Evolutionary conservation across 495 filamentous ascomycete species (phyloP), one percentile per base, ranked within the genome.

Genomic region (Massariosphaeria phaeospora): DNA sequence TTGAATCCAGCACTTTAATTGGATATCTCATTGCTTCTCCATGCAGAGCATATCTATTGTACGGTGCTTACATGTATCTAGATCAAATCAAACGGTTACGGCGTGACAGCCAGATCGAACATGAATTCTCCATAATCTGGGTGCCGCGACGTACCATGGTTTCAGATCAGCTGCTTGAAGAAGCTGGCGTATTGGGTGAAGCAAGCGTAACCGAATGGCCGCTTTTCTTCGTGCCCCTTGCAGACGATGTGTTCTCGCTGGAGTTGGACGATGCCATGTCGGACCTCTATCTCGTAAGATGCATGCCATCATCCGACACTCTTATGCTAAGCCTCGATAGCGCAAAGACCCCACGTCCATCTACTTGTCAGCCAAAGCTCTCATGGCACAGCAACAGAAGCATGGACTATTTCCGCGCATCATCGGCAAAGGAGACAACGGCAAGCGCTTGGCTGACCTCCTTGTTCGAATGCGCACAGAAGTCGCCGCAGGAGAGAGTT

Each of bases 91-190:
- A 89, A 70, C 83, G 88, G 17, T 72, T 96, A 44, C 88, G 91
- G 56, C 85, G 84, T 57, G 85, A 86, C 69, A 84, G 83, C 65
- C 86, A 87, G 67, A 83, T 83, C 41, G 85, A 91, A 51, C 91
- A 97, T 78, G 94, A 97, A 64, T 93, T 96, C 69, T 88, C 85
- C 36, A 83, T 97, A 56, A 86, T 97, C 64, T 96, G 91, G 84
- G 82, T 89, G 13, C 93, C 94, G 5, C 81, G 94, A 52, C 86
- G 93, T 45, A 96, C 94, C 10, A 75, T 94, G 34, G 85, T 97
- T 47, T 91, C 87, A 65, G 86, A 97, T 69, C 83, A 88, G 61
- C 84, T 99, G 31, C 72, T 99, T 29, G 94, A 99, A 70, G 89
- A 95, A 63, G 85, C 86, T 20, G 94, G 93, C 21, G 87, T 97